Base-by-base conservation (phyloP, 257 asterid species). In the Nicotiana otophora region DNA sequence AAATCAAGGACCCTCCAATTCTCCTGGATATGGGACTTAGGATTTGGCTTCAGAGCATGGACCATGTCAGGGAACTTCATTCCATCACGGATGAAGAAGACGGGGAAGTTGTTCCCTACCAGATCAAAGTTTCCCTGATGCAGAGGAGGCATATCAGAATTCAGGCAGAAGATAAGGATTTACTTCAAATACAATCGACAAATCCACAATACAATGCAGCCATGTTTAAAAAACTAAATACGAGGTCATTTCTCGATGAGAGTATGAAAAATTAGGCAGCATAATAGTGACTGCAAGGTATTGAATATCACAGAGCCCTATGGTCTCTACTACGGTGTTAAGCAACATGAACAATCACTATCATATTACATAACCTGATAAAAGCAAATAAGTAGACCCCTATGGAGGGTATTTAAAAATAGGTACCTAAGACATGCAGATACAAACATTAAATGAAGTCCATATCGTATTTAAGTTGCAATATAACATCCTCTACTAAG, bases 1-100 rank as follows among this genome's bases (percentile, higher is more conserved):
- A 84, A 87, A 67, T 87, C 89, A 51, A 87, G 77, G 39, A 87
- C 17, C 46, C 89, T 87, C 89, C 88, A 84, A 28, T 67, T 80
- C 42, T 87, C 89, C 67, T 84, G 89, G 57, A 87, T 87, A 64
- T 87, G 89, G 79, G 89, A 87, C 63, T 84, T 87, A 2, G 89
- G 89, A 19, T 87, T 85, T 39, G 90, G 90, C 14, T 87, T 87
- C 83, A 87, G 81, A 10, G 90, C 85, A 23, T 87, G 90, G 51
- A 87, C 85, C 86, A 83, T 80, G 76, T 87, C 90, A 26, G 90
- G 90, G 36, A 87, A 87, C 81, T 85, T 87, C 86, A 85, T 87
- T 15, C 86, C 90, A 81, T 87, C 88, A 17, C 86, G 88, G 42
- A 85, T 68, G 85, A 87, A 87, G 65, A 87, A 87, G 70, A 87